Evolutionary conservation across 2,329 filamentous ascomycete genomes (phyloP).

Genomic region (Macroventuria anomochaeta): DNA sequence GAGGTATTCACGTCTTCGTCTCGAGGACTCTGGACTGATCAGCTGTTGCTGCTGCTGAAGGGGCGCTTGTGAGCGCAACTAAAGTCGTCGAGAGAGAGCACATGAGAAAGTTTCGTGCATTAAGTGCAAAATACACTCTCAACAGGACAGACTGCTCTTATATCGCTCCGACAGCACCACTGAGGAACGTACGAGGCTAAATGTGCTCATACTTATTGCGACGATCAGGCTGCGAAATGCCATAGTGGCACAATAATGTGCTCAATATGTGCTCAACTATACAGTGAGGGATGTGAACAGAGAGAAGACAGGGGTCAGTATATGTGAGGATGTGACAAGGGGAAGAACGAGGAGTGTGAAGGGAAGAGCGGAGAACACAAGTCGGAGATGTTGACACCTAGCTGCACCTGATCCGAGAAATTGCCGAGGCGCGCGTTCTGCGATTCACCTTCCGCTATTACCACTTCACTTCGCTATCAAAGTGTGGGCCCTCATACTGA

Average conservation of each 20-base stretch:
- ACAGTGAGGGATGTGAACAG: neutral
- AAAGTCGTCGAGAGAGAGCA: no score
- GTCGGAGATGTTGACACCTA: neutral
- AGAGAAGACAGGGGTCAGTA: neutral
- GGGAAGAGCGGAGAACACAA: neutral
- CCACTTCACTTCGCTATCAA: no score
- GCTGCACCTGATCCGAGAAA: no score
- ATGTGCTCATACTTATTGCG: neutral
- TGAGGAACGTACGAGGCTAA: neutral
- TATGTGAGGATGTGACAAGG: neutral
- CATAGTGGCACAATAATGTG: neutral
- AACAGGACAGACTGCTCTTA: neutral
- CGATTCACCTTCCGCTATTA: no score
- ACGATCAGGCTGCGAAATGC: neutral
- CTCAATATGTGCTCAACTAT: conserved; percentile 17
- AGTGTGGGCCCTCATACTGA: no score
- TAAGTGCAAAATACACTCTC: neutral
- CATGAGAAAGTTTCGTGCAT: no score
- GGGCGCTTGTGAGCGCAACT: no score
- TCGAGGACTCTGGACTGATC: no score
- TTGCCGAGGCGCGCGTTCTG: no score
- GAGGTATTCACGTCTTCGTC: no score
- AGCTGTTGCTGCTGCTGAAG: no score
- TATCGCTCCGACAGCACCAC: neutral
- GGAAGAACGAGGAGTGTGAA: neutral